phyloP scores from a whole-genome alignment of 2,329 filamentous ascomycete species.

The Knoxdaviesia proteae region DNA sequence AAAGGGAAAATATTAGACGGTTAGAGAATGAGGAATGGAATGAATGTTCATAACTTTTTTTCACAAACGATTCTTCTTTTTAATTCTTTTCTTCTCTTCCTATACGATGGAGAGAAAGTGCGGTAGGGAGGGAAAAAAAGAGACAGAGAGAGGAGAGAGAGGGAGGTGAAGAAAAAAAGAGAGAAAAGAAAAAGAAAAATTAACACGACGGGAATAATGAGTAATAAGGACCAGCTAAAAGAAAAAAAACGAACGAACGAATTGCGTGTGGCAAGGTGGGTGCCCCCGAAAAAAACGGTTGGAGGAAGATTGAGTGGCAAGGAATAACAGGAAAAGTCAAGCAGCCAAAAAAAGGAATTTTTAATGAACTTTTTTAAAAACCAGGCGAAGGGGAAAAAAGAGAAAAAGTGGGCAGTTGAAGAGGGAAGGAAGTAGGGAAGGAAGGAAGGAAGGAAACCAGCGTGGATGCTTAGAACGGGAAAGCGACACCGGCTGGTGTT shows the following conservation, averaged over 20 bases:
- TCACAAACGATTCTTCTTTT: neutral
- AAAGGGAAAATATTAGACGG: neutral
- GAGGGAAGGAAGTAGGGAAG: slow-evolving; percentile 7
- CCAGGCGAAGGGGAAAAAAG: slow-evolving; percentile 1
- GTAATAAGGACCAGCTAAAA: neutral
- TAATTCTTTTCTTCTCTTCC: neutral
- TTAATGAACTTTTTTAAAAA: neutral
- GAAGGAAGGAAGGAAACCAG: slow-evolving; percentile 6
- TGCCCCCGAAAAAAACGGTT: neutral
- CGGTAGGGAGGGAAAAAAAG: slow-evolving; percentile 1
- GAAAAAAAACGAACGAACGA: slow-evolving; percentile 12
- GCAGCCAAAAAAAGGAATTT: neutral
- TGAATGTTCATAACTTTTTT: neutral
- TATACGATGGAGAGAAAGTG: neutral
- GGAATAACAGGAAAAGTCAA: neutral
- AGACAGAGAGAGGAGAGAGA: neutral
- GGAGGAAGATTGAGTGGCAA: neutral
- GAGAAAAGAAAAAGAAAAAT: neutral
- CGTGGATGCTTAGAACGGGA: neutral
- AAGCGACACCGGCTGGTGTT: too few species aligned
- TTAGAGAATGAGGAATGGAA: neutral
- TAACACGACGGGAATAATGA: neutral
- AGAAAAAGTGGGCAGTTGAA: slow-evolving; percentile 2
- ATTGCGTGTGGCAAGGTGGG: slow-evolving; percentile 9
- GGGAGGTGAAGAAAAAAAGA: neutral